A percentile compares a stretch with the other conserved stretches of the same genome.
Evolutionary conservation across 371 early-diverging fungal genomes (phyloP).

Genomic region (Batkoa obscura): DNA sequence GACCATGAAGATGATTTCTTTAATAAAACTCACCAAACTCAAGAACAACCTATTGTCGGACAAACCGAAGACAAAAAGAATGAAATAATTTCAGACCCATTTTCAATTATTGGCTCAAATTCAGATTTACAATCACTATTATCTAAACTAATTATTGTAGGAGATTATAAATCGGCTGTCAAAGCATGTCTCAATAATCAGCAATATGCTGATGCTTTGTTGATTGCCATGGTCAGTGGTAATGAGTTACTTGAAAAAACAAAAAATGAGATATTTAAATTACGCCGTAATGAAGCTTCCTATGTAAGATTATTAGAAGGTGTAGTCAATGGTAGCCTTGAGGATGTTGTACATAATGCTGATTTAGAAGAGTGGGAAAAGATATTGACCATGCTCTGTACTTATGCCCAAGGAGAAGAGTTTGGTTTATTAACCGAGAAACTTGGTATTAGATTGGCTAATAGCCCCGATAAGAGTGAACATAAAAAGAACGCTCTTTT

Average conservation of each 20-base stretch:
- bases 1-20: constrained; percentile 10
- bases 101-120: background rate
- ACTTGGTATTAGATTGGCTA: constrained; percentile 39
- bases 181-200: constrained; percentile 58
- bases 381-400: constrained; percentile 73
- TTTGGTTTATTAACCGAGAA: constrained; percentile 45
- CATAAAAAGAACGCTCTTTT: constrained; percentile 47
- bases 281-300: constrained; percentile 30
- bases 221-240: constrained; percentile 76
- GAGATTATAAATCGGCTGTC: constrained; percentile 83
- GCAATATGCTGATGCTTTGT: constrained; percentile 75
- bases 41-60: background rate
- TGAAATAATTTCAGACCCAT: background rate
- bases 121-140: constrained; percentile 53
- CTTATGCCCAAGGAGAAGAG: constrained; percentile 63
- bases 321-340: constrained; percentile 58
- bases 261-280: constrained; percentile 69
- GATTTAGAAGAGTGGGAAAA: constrained; percentile 81
- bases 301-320: constrained; percentile 69
- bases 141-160: constrained; percentile 62
- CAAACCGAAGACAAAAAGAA: background rate
- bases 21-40: background rate
- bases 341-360: constrained; percentile 58
- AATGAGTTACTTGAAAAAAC: constrained; percentile 61
- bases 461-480: background rate